Evolutionary conservation across 2,329 filamentous ascomycete species (phyloP).

Genomic region (Fusarium devonianum): DNA sequence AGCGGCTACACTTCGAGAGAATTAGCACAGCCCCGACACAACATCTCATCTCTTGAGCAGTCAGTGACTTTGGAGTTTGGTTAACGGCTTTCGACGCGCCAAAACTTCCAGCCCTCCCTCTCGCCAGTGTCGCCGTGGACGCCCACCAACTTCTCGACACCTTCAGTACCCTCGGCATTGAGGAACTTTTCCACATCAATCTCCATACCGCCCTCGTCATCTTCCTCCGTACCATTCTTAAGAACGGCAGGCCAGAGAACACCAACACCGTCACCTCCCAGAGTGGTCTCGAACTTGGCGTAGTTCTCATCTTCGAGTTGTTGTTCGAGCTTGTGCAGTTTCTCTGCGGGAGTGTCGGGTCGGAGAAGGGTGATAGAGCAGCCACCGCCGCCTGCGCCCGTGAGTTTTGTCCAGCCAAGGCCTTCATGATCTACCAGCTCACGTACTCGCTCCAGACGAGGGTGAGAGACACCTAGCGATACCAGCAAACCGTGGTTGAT

Average conservation of each 20-base stretch:
- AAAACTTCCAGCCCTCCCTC: slow-evolving; percentile 86
- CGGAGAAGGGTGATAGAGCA: slow-evolving; percentile 92
- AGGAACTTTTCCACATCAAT: slow-evolving; percentile 88
- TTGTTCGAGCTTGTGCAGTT: slow-evolving; percentile 68
- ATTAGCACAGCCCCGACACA: slow-evolving; percentile 5
- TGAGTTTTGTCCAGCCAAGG: slow-evolving; percentile 97
- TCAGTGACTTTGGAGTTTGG: no score
- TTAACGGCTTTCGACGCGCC: slow-evolving; percentile 67
- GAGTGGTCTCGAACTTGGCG: slow-evolving; percentile 83
- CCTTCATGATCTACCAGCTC: slow-evolving; percentile 89
- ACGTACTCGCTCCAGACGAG: slow-evolving; percentile 87
- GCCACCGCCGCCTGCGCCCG: slow-evolving; percentile 92
- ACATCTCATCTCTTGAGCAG: slow-evolving; percentile 1
- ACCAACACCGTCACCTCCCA: slow-evolving; percentile 92
- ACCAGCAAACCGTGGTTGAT: slow-evolving; percentile 94
- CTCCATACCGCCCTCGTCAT: slow-evolving; percentile 83
- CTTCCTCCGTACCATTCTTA: slow-evolving; percentile 81
- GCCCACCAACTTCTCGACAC: slow-evolving; percentile 86
- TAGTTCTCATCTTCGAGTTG: slow-evolving; percentile 77
- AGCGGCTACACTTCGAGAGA: slow-evolving; percentile 12
- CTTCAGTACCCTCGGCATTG: slow-evolving; percentile 81
- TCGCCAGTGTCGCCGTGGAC: slow-evolving; percentile 73
- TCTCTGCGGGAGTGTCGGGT: slow-evolving; percentile 64
- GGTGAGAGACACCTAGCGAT: slow-evolving; percentile 93
- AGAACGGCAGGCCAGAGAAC: slow-evolving; percentile 93